Base-by-base conservation (phyloP, 2,329 filamentous ascomycete species). In the Colletotrichum endophyticum region DNA sequence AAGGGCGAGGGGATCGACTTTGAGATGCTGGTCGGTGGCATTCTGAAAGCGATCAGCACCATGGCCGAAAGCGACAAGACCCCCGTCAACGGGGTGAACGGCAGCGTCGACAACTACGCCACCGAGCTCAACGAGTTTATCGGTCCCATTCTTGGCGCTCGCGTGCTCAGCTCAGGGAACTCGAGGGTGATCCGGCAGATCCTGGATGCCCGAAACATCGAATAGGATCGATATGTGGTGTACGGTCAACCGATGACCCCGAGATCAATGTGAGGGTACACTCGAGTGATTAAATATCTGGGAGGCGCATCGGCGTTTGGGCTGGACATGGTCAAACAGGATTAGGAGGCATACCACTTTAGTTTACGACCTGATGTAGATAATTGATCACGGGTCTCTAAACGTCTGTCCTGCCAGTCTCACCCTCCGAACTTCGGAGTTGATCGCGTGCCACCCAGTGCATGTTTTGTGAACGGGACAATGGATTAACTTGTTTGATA, bases 21-120 rank as follows among this genome's bases (percentile, higher is more conserved):
- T 72, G 89, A 91, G 79, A 88, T 90, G 85, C 84, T 92, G 13
- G 85, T 92, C 0, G 88, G 90, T 70, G 90, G 86, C n/a, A 87
- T 92, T 64, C 83, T 92, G 64, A 89, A 90, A 79, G 89, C 89
- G 0, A 85, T 91, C 8, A 83, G 86, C 19, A 88, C 87, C 0
- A 82, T 92, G 12, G 82, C 84, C 2, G 84, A 84, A 25, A 75
- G 75, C 27, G 77, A 78, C 3, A 77, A 59, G 49, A 25, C 67
- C 1, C n/a, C 66, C 13, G 75, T 75, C 59, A 77, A 77, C 63
- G 78, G 78, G 6, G 36, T 78, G 67, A 76, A 77, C 30, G 77
- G 77, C 39, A 81, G 79, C 8, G 77, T 72, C 16, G 75, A 80
- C 3, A 85, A 87, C 12, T 87, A 91, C 70, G 80, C 83, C 0